phyloP scores from a whole-genome alignment of 179 eudicot species.

The Silene noctiflora region DNA sequence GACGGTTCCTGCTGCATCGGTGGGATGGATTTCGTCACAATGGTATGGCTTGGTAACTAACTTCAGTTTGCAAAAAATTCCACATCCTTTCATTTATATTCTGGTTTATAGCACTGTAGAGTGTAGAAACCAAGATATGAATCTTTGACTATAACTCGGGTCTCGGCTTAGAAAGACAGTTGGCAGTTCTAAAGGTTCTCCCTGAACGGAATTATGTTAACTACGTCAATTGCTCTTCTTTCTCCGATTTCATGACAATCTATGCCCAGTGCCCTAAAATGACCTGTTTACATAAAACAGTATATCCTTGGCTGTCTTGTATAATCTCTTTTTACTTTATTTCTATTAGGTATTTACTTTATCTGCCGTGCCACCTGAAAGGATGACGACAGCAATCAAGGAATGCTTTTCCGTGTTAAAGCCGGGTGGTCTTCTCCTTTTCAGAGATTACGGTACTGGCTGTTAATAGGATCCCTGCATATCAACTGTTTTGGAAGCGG shows the following conservation, averaged over 20 bases:
- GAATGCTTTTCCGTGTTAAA: slow-evolving; percentile 80
- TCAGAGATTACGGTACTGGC: slow-evolving; percentile 85
- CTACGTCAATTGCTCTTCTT: too few species aligned
- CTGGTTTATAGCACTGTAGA: neutral
- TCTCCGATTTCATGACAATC: too few species aligned
- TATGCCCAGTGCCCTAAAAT: too few species aligned
- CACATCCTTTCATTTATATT: neutral
- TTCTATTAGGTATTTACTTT: slow-evolving; percentile 68
- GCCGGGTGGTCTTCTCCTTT: slow-evolving; percentile 82
- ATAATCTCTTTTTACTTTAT: too few species aligned
- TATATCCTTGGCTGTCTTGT: neutral
- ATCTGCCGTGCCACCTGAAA: slow-evolving; percentile 79
- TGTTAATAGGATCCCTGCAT: slow-evolving; percentile 13
- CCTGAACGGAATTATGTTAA: too few species aligned
- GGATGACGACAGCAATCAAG: slow-evolving; percentile 67
- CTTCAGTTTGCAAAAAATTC: neutral
- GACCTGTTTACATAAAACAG: too few species aligned
- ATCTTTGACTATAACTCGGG: too few species aligned
- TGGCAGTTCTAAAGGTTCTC: too few species aligned
- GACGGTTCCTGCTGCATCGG: slow-evolving; percentile 55
- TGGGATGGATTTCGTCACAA: slow-evolving; percentile 79
- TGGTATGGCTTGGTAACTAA: slow-evolving; percentile 45
- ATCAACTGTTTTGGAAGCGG: slow-evolving; percentile 9
- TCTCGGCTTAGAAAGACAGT: too few species aligned
- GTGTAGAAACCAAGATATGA: too few species aligned